phyloP scores from a whole-genome alignment of 805 yeast genomes.

The Dipodascus albidus region DNA sequence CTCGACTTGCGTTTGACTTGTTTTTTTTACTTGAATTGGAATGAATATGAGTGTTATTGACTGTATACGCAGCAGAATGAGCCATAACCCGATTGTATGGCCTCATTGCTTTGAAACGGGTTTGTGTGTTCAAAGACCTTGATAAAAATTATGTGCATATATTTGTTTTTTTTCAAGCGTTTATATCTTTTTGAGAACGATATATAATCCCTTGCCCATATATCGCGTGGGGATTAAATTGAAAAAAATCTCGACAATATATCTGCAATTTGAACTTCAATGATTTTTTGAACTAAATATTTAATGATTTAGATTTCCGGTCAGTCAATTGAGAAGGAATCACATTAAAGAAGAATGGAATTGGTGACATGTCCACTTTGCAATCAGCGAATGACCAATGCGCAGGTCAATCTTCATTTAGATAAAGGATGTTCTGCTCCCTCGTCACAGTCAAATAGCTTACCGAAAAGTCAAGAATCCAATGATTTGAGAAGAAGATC shows the following conservation, averaged over 20 bases:
- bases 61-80: no score
- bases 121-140: no score
- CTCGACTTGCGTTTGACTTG: background rate
- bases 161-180: no score
- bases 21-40: background rate
- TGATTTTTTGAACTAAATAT: no score
- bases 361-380: conserved; percentile 22
- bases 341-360: background rate
- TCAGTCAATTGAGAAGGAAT: background rate
- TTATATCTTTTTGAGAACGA: background rate
- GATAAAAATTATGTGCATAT: no score
- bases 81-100: background rate
- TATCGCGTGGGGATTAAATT: background rate
- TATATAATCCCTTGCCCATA: background rate
- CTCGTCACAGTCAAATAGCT: background rate
- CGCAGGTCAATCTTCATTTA: conserved; percentile 23
- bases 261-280: no score
- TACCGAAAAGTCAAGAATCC: conserved; percentile 4
- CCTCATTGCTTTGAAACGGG: no score
- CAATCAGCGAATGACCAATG: conserved; percentile 18
- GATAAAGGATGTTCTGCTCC: conserved; percentile 25
- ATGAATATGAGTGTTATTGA: no score
- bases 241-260: background rate
- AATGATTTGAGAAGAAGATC: background rate
- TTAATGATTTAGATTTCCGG: no score